A percentile compares a stretch with the other conserved stretches of the same genome.
Evolutionary conservation across 2,329 filamentous ascomycete genomes (phyloP).

Genomic region (Claviceps humidiphila): DNA sequence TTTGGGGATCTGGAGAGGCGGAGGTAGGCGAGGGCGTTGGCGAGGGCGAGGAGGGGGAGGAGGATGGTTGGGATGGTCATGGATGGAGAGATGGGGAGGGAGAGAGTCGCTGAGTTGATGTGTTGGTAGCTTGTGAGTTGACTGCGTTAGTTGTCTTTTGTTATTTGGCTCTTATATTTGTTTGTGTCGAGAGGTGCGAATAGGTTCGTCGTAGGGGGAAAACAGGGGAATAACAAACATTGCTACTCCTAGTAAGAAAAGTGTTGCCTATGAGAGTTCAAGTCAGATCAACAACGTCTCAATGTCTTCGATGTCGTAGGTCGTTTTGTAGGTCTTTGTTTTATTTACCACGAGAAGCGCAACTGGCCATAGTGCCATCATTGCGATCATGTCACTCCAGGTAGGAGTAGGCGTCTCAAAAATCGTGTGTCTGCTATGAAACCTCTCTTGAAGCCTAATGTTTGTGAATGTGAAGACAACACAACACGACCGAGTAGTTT

Average conservation of each 20-base stretch:
- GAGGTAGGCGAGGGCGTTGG: background rate
- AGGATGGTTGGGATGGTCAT: conserved; percentile 1
- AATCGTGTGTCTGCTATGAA: background rate
- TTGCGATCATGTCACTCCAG: background rate
- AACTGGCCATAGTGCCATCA: background rate
- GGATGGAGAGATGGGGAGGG: conserved; percentile 3
- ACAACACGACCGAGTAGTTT: too few relatives aligned
- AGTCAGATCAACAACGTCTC: background rate
- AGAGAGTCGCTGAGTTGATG: conserved; percentile 1
- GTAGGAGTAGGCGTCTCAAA: background rate
- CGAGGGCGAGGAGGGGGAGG: background rate
- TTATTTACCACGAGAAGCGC: background rate
- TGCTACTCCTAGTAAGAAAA: background rate
- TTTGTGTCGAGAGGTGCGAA: too few relatives aligned
- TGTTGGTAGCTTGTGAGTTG: conserved; percentile 2
- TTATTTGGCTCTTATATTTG: background rate
- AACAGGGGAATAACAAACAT: background rate
- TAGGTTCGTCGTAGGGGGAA: background rate
- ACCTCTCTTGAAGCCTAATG: too few relatives aligned
- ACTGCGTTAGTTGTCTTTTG: background rate
- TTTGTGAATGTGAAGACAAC: too few relatives aligned
- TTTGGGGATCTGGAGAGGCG: background rate
- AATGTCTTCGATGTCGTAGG: background rate
- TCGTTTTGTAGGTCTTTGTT: background rate
- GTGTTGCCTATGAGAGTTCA: background rate